phyloP scores from a whole-genome alignment of 495 filamentous ascomycete genomes.

The Staphylotrichum tortipilum region DNA sequence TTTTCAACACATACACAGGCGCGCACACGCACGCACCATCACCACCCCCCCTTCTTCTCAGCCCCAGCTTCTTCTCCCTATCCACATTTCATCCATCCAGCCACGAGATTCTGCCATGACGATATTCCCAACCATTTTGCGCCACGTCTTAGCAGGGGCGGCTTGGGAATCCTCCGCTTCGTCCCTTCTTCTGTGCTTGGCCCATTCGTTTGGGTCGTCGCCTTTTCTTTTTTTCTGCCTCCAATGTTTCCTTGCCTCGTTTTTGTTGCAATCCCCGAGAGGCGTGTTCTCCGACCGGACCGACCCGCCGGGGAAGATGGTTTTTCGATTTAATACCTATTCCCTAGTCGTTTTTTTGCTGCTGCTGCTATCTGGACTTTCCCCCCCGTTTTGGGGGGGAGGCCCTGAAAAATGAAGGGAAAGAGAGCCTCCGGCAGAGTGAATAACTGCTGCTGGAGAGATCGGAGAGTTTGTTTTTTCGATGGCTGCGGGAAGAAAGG shows the following conservation, averaged over 20 bases:
- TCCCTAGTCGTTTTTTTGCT: slow-evolving; percentile 16
- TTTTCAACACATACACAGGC: slow-evolving; percentile 9
- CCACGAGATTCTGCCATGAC: slow-evolving; percentile 41
- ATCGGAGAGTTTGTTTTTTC: neutral
- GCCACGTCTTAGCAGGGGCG: slow-evolving; percentile 40
- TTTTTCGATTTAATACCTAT: slow-evolving; percentile 33
- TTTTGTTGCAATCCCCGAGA: slow-evolving; percentile 8
- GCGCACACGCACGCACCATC: too few species aligned
- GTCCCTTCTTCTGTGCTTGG: slow-evolving; percentile 8
- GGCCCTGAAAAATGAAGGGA: too few species aligned
- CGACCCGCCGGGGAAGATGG: slow-evolving; percentile 4
- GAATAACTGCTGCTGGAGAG: too few species aligned
- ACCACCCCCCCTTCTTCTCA: slow-evolving; percentile 4
- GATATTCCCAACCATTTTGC: slow-evolving; percentile 41
- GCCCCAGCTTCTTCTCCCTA: slow-evolving; percentile 31
- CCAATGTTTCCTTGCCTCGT: slow-evolving; percentile 8
- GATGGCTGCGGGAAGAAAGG: slow-evolving; percentile 31
- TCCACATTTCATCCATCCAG: slow-evolving; percentile 37
- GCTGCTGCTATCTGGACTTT: too few species aligned
- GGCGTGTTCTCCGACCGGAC: too few species aligned
- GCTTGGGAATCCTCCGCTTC: slow-evolving; percentile 18
- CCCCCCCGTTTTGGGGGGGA: too few species aligned
- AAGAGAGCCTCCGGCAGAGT: too few species aligned
- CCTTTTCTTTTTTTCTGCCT: slow-evolving; percentile 1
- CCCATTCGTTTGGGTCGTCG: slow-evolving; percentile 10